Evolutionary conservation across 1,284 basidiomycete species (phyloP), one percentile per base, ranked within the genome.

Genomic region (Melampsora americana): DNA sequence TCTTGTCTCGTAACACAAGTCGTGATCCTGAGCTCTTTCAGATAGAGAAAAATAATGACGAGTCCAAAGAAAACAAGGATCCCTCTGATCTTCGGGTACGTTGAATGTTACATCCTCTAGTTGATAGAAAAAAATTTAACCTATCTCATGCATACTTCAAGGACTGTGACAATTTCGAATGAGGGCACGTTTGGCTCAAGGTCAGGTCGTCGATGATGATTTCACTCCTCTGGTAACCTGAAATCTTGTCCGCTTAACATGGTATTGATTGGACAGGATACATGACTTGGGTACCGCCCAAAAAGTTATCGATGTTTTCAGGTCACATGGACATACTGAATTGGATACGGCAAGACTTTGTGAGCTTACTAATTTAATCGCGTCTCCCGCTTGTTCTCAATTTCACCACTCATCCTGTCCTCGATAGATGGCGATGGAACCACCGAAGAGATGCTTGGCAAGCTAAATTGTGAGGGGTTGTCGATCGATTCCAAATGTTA

Each of bases 281-380:
- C 39, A 39, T 42, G 64, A 66, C 39, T 28, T 23, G 30, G 20
- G 30, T 23, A 46, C n/a, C 7, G 64, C 35, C 32, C 80, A 79
- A 12, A 53, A 77, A 9, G 80, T 81, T 48, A 72, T 81, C 9
- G 77, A 80, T 75, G 78, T 78, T 60, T 78, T 80, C 68, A 79
- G 79, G 39, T 70, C 78, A 16, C 79, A 81, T 66, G 80, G 81
- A 0, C 79, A 79, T 61, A 77, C 62, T 14, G 80, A 81, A 50
- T 77, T 81, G 39, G 80, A 80, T 73, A 80, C 80, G 0, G 81
- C 81, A 1, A 78, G 80, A 9, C 78, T 79, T 77, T 81, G 81
- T 77, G 79, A 79, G 16, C 35, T 20, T n/a, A 11, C 39, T n/a
- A 42, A 2, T 42, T 12, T 42, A 9, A 42, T 42, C 14, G 12